Evolutionary conservation across 441 rosid genomes (phyloP).

Genomic region (Gossypium aridum): DNA sequence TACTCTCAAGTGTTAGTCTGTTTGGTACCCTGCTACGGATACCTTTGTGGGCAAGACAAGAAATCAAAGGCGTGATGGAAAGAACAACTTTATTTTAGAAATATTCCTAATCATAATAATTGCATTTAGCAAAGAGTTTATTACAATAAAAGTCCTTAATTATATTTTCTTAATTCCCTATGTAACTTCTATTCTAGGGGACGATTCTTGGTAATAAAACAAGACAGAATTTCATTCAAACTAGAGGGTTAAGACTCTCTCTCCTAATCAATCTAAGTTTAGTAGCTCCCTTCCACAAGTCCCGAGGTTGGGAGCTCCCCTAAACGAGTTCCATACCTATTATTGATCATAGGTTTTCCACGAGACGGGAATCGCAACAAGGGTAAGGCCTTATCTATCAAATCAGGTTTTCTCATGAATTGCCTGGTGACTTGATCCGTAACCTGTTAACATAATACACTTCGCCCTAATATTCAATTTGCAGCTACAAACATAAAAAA

Average conservation of each 20-base stretch:
- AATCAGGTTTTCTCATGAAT: too few species aligned
- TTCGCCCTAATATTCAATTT: not conserved
- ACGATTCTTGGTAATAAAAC: not conserved
- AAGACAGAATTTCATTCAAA: too few species aligned
- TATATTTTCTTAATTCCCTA: not conserved
- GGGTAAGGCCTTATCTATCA: too few species aligned
- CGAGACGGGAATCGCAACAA: not conserved
- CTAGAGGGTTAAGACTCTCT: not conserved
- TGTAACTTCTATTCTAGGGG: not conserved
- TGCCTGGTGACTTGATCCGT: not conserved
- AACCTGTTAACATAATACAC: not conserved
- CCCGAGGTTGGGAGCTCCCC: not conserved
- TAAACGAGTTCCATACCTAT: not conserved
- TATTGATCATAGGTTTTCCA: not conserved
- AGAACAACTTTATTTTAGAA: not conserved
- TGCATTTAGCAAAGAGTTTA: not conserved
- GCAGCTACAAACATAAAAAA: not conserved
- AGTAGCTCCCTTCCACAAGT: not conserved
- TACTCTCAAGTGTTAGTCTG: not conserved
- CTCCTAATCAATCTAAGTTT: not conserved
- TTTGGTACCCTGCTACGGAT: not conserved
- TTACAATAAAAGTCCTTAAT: not conserved
- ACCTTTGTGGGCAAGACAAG: not conserved
- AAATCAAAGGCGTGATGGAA: not conserved
- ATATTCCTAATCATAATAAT: not conserved